phyloP scores from a whole-genome alignment of 768 basidiomycete species.

The Erythrobasidium yunnanense region DNA sequence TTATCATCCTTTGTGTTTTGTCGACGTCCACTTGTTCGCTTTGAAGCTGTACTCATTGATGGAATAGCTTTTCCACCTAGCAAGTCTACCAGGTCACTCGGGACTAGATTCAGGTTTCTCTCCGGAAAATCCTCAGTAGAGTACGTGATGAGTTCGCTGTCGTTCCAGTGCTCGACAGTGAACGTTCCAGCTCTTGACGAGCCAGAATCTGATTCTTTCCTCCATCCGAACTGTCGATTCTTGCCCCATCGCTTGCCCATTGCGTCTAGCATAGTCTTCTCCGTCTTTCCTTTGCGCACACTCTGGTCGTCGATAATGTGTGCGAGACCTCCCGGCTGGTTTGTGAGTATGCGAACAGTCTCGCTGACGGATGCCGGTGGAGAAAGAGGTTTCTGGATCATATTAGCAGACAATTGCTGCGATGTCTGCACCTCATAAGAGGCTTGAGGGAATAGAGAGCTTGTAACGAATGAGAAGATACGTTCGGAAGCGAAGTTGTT shows the following conservation, averaged over 20 bases:
- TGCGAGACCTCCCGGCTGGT: conserved; percentile 76
- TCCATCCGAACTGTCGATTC: conserved; percentile 61
- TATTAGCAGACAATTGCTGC: conserved; percentile 74
- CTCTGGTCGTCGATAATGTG: conserved; percentile 98
- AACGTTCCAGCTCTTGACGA: conserved; percentile 53
- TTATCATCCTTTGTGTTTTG: neutral
- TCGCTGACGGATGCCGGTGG: conserved; percentile 65
- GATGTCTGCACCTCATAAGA: conserved; percentile 70
- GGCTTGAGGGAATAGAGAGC: conserved; percentile 51
- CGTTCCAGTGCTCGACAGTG: conserved; percentile 72
- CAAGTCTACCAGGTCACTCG: conserved; percentile 83
- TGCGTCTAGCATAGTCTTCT: conserved; percentile 86
- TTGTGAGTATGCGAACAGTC: conserved; percentile 76
- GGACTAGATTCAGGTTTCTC: conserved; percentile 74
- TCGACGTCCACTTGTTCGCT: conserved; percentile 26
- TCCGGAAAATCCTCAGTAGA: conserved; percentile 81
- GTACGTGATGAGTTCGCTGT: conserved; percentile 72
- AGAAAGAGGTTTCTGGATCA: conserved; percentile 55
- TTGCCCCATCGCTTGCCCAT: conserved; percentile 90
- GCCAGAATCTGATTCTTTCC: conserved; percentile 32
- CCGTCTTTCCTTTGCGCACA: conserved; percentile 74
- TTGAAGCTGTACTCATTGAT: conserved; percentile 1
- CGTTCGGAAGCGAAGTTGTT: conserved; percentile 95
- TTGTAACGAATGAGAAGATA: conserved; percentile 56
- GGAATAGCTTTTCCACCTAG: conserved; percentile 51